phyloP scores from a whole-genome alignment of 768 basidiomycete species.

The Coprinellus micaceus region DNA sequence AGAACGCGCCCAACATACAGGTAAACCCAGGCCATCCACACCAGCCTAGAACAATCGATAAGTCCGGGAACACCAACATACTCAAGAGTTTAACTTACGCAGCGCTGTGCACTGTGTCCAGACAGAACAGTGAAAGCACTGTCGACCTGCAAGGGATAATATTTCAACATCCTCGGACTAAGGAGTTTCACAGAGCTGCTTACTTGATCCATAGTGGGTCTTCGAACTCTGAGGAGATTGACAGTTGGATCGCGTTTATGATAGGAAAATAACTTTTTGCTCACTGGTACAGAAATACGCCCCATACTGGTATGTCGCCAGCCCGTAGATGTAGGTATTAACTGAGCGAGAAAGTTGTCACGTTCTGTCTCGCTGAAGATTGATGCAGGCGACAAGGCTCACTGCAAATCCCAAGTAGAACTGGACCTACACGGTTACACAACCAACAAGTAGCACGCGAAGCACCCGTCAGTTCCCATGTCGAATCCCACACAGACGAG shows the following conservation, averaged over 20 bases:
- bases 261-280: constrained; percentile 2
- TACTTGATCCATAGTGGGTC: constrained; percentile 33
- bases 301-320: constrained; percentile 31
- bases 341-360: constrained; percentile 9
- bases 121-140: constrained; percentile 27
- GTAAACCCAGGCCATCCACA: constrained; percentile 19
- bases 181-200: too few species aligned
- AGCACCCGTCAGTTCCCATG: too few species aligned
- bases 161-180: too few species aligned
- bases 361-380: neutral
- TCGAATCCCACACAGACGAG: too few species aligned
- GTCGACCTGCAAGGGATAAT: constrained; percentile 19
- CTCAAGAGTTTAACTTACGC: constrained; percentile 21
- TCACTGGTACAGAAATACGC: constrained; percentile 28
- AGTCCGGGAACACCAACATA: constrained; percentile 8
- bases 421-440: constrained; percentile 20
- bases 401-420: constrained; percentile 30
- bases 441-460: neutral
- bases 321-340: constrained; percentile 29
- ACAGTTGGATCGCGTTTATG: constrained; percentile 7
- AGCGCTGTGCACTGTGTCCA: constrained; percentile 34
- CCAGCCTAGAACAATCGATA: constrained; percentile 27
- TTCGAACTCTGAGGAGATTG: constrained; percentile 27
- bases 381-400: constrained; percentile 5
- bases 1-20: neutral